Percentiles rank a stretch among this genome's conserved stretches.
Evolutionary conservation across 2,329 filamentous ascomycete genomes (phyloP).

Genomic region (Botrytis elliptica): DNA sequence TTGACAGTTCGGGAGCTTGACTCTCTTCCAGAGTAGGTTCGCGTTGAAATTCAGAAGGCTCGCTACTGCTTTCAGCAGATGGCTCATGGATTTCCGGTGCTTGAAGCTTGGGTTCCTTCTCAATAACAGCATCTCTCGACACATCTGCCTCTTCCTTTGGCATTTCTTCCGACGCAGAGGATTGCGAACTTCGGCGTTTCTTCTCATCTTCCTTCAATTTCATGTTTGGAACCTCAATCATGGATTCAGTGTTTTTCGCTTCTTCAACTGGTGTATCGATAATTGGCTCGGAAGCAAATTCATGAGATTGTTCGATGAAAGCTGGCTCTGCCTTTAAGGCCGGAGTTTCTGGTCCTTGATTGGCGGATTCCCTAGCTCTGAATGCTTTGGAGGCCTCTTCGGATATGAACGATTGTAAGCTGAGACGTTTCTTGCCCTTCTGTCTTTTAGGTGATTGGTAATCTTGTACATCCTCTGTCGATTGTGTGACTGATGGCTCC

Average conservation of each 20-base stretch:
- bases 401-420: slow-evolving; percentile 11
- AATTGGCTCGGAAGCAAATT: background rate
- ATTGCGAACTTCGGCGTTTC: slow-evolving; percentile 22
- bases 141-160: background rate
- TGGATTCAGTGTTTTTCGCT: no score
- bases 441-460: background rate
- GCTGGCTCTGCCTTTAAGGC: background rate
- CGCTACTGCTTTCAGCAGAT: background rate
- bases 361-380: background rate
- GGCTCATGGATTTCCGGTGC: background rate
- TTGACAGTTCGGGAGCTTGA: background rate
- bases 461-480: background rate
- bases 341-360: background rate
- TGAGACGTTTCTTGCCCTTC: slow-evolving; percentile 3
- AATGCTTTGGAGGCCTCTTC: slow-evolving; percentile 12
- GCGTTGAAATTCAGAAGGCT: background rate
- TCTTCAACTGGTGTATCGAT: background rate
- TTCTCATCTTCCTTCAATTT: slow-evolving; percentile 34
- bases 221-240: background rate
- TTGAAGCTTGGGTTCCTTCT: background rate
- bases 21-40: background rate
- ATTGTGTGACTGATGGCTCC: background rate
- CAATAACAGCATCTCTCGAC: background rate
- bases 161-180: background rate
- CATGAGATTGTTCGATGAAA: background rate